Percentiles rank a stretch among this genome's conserved stretches.
Evolutionary conservation across 176 grass and related monocot genomes (phyloP).

Genomic region (Aegilops umbellulata): DNA sequence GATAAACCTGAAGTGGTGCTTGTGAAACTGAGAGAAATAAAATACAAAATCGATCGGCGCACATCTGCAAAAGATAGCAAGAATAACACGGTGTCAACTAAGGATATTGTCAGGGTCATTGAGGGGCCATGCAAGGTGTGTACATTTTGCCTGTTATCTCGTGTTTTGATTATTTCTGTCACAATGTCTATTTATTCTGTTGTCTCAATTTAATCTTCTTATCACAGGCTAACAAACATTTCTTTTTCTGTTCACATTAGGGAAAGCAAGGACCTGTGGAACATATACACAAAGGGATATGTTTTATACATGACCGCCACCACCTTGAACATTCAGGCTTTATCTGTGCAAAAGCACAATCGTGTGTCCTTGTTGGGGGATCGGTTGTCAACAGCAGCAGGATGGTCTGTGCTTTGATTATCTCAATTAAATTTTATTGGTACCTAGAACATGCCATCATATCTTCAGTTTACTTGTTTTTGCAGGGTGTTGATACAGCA

Average conservation of each 20-base stretch:
- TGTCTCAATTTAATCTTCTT: not conserved
- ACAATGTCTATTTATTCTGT: not conserved
- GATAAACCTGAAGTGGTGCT: constrained; percentile 66
- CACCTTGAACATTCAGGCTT: constrained; percentile 87
- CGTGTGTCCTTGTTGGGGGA: constrained; percentile 72
- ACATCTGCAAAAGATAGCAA: constrained; percentile 57
- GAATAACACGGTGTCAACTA: constrained; percentile 61
- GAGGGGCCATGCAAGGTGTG: constrained; percentile 74
- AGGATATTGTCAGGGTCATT: constrained; percentile 77
- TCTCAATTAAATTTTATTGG: not conserved
- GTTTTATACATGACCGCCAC: constrained; percentile 86
- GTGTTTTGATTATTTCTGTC: not conserved
- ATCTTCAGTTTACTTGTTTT: constrained; percentile 3
- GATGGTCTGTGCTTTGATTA: constrained; percentile 31
- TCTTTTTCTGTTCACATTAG: constrained; percentile 23
- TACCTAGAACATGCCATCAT: not conserved
- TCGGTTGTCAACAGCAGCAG: constrained; percentile 10
- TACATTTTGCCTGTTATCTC: not conserved
- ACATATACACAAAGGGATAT: constrained; percentile 73
- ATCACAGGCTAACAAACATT: not conserved
- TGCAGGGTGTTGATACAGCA: constrained; percentile 46
- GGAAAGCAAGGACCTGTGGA: constrained; percentile 90
- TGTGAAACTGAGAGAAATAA: constrained; percentile 81
- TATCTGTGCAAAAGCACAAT: constrained; percentile 82
- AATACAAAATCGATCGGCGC: constrained; percentile 59